Percentiles rank a stretch among this genome's conserved stretches.
Conservation (phyloP, 2,329 filamentous ascomycete genomes). For the Claviceps purpurea region DNA sequence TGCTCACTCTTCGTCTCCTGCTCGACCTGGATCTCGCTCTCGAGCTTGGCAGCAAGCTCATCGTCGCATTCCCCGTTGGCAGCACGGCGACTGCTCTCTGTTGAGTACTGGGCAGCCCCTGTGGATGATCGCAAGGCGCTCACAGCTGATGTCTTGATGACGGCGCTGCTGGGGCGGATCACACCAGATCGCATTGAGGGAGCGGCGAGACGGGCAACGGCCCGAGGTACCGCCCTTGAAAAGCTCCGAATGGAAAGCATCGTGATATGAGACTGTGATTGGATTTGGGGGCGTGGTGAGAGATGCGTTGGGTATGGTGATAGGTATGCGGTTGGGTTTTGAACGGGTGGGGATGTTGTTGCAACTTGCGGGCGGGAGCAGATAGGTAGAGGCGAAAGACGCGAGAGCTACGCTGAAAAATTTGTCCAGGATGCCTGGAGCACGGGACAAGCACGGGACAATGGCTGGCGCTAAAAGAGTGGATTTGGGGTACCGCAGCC, state of each 20-base stretch:
- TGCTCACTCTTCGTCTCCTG: conserved; percentile 64
- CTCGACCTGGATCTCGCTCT: conserved; percentile 74
- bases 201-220: conserved; percentile 42
- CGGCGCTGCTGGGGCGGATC: conserved; percentile 33
- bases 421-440: neutral
- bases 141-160: conserved; percentile 30
- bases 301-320: conserved; percentile 5
- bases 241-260: conserved; percentile 60
- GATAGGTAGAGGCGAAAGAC: too few species aligned
- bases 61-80: conserved; percentile 46
- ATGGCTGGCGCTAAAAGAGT: too few species aligned
- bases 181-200: conserved; percentile 34
- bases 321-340: conserved; percentile 4
- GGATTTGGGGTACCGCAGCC: too few species aligned
- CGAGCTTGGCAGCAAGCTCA: conserved; percentile 76
- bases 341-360: conserved; percentile 1
- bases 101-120: conserved; percentile 35
- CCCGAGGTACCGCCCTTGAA: conserved; percentile 54
- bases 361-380: too few species aligned
- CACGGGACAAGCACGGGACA: neutral
- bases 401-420: neutral
- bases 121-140: conserved; percentile 19
- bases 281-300: conserved; percentile 3
- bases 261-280: neutral
- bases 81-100: conserved; percentile 26